These are phyloP conservation scores for Colletotrichum sidae DNA, from an alignment of 2,329 filamentous ascomycete genomes.

Conservation along the genomic window DNA sequence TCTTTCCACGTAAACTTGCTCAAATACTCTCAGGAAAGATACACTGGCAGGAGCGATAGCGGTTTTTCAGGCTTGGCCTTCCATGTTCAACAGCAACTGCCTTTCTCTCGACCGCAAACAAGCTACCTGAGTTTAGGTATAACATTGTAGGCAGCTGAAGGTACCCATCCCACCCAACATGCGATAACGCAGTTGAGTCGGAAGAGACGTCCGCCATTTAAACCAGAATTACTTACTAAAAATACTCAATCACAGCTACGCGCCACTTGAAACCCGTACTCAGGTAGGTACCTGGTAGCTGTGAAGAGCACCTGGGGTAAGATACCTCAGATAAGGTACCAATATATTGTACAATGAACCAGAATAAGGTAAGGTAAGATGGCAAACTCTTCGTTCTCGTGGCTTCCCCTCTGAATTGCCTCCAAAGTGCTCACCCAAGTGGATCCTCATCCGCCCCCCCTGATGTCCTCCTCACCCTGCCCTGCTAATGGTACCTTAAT, in stretches of 20 bases:
- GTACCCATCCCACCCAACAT: slow-evolving; percentile 12
- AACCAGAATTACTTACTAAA: no score
- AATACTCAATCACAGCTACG: no score
- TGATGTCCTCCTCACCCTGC: no score
- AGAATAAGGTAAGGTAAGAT: background rate
- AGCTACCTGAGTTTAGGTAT: background rate
- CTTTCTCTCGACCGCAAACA: no score
- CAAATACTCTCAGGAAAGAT: slow-evolving; percentile 39
- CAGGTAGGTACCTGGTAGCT: no score
- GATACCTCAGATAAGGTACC: no score
- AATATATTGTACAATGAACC: no score
- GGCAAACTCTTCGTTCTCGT: slow-evolving; percentile 1
- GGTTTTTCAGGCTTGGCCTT: slow-evolving; percentile 23
- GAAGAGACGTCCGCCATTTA: background rate
- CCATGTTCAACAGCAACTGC: background rate
- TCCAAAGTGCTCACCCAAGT: slow-evolving; percentile 10
- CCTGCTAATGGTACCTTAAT: no score
- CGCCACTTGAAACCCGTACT: no score
- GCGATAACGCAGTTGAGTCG: slow-evolving; percentile 15
- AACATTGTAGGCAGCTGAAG: no score
- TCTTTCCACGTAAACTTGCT: slow-evolving; percentile 39
- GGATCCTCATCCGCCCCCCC: slow-evolving; percentile 5
- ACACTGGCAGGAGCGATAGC: slow-evolving; percentile 27
- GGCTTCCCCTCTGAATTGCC: slow-evolving; percentile 2
- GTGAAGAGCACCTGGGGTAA: no score